Base-by-base conservation (phyloP, 106 monocot species). In the Gastrodia elata region DNA sequence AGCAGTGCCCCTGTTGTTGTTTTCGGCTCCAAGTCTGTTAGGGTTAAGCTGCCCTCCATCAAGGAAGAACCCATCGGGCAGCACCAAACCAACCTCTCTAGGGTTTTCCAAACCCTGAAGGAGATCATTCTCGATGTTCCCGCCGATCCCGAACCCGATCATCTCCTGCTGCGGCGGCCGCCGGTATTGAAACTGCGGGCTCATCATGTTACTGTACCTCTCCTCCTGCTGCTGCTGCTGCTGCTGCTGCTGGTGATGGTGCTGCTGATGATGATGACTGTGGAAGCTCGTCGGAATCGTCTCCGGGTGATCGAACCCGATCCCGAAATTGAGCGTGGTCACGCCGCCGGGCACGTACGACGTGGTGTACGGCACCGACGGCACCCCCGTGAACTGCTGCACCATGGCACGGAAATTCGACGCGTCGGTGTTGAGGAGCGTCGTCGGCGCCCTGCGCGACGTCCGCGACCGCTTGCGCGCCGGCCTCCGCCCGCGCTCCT, bases 401-500 rank as follows among this genome's bases (percentile, higher is more conserved):
- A 88, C 87, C 87, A 88, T 84, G 55, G 87, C 84, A 4, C 87
- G 82, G 74, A 88, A 88, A 58, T 84, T 88, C 28, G 79, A 37
- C 26, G 87, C 80, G 78, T 88, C 81, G 24, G 84, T 88, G 82
- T 88, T 88, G 71, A 88, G 84, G 4, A 88, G 76, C 27, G 87
- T 88, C 2, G 82, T 82, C 8, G 84, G 87, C 20, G 87, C 79
- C 42, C 82, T 56, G 26, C 87, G 46, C n/a, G 87, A 84, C 6
- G 87, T 84, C 37, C 84, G 39, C 1, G 87, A 80, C 20, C 84
- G 61, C 15, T 76, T 72, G 24, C 79, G 64, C 8, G 57, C 77
- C 10, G 84, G 58, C 30, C 30, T 61, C 4, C n/a, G 4, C 0
- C 52, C 22, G 2, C 22, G 22, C 3, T 22, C 52, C 4, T 22